A percentile compares a stretch with the other conserved stretches of the same genome.
Conservation (phyloP, 2,329 filamentous ascomycete species). For the Exophiala dermatitidis region DNA sequence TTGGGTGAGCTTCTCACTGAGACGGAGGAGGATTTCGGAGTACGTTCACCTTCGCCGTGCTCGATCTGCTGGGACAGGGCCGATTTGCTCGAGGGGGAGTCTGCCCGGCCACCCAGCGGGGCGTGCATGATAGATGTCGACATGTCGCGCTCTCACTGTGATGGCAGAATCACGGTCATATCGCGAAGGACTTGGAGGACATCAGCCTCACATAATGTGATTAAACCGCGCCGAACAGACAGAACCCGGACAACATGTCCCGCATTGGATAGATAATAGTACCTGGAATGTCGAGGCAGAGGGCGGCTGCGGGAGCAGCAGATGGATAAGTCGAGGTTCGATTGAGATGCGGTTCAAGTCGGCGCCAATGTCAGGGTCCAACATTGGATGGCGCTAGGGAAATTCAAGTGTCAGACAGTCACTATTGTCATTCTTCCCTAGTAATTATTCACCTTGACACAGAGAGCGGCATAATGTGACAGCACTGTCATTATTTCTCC, state of each 20-base stretch:
- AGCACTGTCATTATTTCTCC: too few species aligned
- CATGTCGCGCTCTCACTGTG: constrained; percentile 13
- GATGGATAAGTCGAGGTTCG: not conserved
- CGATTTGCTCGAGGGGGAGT: constrained; percentile 18
- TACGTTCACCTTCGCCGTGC: constrained; percentile 22
- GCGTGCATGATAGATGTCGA: constrained; percentile 22
- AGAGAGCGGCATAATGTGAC: too few species aligned
- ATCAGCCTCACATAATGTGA: not conserved
- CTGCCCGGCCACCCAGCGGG: constrained; percentile 8
- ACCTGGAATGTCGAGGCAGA: too few species aligned
- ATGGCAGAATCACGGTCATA: not conserved
- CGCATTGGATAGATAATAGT: too few species aligned
- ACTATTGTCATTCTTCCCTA: too few species aligned
- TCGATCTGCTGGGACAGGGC: constrained; percentile 24
- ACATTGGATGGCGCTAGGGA: not conserved
- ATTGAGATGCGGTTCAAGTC: not conserved
- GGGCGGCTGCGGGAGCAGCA: not conserved
- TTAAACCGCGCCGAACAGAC: not conserved
- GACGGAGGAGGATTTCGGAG: constrained; percentile 17
- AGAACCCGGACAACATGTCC: too few species aligned
- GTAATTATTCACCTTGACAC: too few species aligned
- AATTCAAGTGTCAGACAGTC: not conserved
- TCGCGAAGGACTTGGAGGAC: not conserved
- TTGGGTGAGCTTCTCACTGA: constrained; percentile 37
- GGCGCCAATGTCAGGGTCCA: too few species aligned